These are phyloP conservation scores for Kernera saxatilis DNA, from an alignment of 345 rosid genomes.

Conservation along the genomic window DNA sequence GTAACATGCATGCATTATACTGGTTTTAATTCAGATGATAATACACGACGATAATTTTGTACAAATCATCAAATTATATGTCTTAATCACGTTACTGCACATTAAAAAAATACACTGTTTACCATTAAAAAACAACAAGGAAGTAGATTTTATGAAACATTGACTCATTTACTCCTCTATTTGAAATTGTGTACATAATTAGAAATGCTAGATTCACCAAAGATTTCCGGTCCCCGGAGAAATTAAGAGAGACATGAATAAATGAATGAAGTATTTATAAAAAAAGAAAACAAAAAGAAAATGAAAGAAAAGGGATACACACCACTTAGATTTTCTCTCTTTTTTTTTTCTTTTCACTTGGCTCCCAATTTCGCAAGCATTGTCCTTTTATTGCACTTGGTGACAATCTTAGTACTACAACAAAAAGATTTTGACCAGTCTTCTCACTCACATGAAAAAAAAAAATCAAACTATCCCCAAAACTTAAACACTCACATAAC, in stretches of 20 bases:
- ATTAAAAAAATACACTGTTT: neutral
- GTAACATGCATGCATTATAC: neutral
- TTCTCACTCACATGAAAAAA: conserved; percentile 29
- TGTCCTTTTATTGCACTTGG: conserved; percentile 39
- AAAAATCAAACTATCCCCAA: conserved; percentile 5
- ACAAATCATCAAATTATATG: neutral
- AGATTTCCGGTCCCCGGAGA: conserved; percentile 31
- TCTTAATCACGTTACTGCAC: neutral
- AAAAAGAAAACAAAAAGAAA: neutral
- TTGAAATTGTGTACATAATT: conserved; percentile 12
- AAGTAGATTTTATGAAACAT: conserved; percentile 11
- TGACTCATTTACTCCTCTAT: conserved; percentile 22
- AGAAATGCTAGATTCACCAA: conserved; percentile 31
- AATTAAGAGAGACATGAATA: conserved; percentile 18
- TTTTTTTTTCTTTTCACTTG: conserved; percentile 18
- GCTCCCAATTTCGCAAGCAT: conserved; percentile 28
- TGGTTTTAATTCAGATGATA: neutral
- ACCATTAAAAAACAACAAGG: neutral
- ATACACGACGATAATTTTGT: neutral
- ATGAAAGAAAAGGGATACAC: neutral
- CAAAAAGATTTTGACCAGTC: conserved; percentile 36
- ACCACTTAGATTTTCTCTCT: neutral
- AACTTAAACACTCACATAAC: conserved; percentile 5
- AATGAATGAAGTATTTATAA: neutral
- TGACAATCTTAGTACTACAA: conserved; percentile 39